Percentiles rank a stretch among this genome's conserved stretches.
phyloP scores from a whole-genome alignment of 495 filamentous ascomycete species.

The Talaromyces ruber region DNA sequence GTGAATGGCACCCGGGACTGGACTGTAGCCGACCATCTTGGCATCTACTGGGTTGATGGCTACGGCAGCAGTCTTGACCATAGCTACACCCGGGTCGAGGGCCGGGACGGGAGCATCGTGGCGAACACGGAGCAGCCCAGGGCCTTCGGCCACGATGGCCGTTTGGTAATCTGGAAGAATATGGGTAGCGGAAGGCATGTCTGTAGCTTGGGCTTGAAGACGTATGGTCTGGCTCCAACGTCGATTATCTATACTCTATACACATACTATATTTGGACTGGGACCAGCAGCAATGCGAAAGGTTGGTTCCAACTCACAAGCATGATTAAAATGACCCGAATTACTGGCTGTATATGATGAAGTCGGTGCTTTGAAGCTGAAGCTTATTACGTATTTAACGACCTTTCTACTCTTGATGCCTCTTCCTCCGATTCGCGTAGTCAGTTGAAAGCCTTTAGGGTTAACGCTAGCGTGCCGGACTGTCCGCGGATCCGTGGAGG shows the following conservation, averaged over 20 bases:
- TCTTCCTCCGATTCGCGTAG: too few species aligned
- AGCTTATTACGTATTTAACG: too few species aligned
- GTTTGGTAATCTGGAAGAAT: conserved; percentile 9
- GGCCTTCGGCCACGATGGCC: conserved; percentile 3
- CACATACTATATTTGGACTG: too few species aligned
- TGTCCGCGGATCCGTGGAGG: too few species aligned
- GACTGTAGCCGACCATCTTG: conserved; percentile 25
- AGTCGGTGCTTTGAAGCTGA: too few species aligned
- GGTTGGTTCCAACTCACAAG: too few species aligned
- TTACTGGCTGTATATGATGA: too few species aligned
- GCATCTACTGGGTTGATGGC: conserved; percentile 34
- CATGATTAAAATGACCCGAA: too few species aligned
- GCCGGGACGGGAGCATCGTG: conserved; percentile 10
- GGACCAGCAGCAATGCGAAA: too few species aligned
- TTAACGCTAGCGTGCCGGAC: too few species aligned
- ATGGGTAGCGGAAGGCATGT: conserved; percentile 1
- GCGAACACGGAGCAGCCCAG: conserved; percentile 6
- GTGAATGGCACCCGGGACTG: conserved; percentile 16
- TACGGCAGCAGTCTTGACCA: conserved; percentile 20
- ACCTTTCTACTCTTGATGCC: too few species aligned
- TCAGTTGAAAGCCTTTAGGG: too few species aligned
- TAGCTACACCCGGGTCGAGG: conserved; percentile 1
- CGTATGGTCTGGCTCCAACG: background rate
- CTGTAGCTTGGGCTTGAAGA: background rate
- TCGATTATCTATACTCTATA: background rate